Evolutionary conservation across 129 eudicot species (phyloP), one percentile per base, ranked within the genome.

Genomic region (Escallonia rubra): DNA sequence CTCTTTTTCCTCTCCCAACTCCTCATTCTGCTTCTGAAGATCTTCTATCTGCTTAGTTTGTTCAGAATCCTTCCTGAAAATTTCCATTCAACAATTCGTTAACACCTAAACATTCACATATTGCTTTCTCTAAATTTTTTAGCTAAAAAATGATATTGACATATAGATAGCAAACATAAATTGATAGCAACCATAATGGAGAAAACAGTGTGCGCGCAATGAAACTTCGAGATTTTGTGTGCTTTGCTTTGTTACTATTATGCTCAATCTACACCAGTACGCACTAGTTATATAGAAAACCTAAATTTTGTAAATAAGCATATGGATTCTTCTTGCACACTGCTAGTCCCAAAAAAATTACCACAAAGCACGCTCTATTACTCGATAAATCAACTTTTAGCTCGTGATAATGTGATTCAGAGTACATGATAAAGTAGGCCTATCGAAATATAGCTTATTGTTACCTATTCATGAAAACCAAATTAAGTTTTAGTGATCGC

Each of bases 401-500:
- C 55, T 50, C 12, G 10, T n/a, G 12, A 6, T 48, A 43, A 16
- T 64, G 39, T 48, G 10, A 40, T 41, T 14, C 38, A 64, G n/a
- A 3, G 34, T 64, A 10, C 14, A 39, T 57, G 48, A 55, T 11
- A 58, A 11, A 63, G 50, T 7, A 41, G 7, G 42, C 43, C 49
- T 23, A 67, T 67, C 55, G 53, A 6, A 15, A 41, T 53, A 12
- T 0, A 23, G 34, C 40, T 8, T 54, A 45, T 55, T 8, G 52
- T 11, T 76, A 89, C 94, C 94, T 90, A 42, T 90, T 90, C 96
- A 90, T 90, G 80, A 90, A 90, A 60, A 94, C 77, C 76, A 90
- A 57, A 72, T 90, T 90, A 48, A 90, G 96, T 69, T 87, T 87
- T 43, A 87, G 94, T 7, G 96, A 90, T 2, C 96, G 78, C 57